A percentile compares a stretch with the other conserved stretches of the same genome.
These are phyloP conservation scores for Rhynchospora pubera DNA, from an alignment of 176 grass and related monocot genomes.

Conservation along the genomic window DNA sequence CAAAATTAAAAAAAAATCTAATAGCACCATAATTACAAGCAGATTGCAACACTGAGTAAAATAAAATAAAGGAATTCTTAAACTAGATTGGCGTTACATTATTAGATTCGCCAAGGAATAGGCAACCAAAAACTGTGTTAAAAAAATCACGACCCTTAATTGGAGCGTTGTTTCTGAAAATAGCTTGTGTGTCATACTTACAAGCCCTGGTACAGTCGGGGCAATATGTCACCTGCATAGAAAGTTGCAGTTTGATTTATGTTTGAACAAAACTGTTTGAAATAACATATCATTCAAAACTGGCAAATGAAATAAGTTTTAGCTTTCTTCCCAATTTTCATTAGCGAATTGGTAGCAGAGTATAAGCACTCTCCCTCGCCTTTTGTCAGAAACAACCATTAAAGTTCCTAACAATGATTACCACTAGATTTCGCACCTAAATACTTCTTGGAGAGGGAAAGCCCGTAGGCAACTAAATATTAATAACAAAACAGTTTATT, in stretches of 20 bases:
- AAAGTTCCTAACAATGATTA: neutral
- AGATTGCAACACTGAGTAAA: neutral
- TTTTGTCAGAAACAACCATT: neutral
- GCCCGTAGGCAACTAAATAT: too few relatives aligned
- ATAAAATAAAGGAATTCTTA: neutral
- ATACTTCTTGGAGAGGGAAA: too few relatives aligned
- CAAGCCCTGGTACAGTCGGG: conserved; percentile 86
- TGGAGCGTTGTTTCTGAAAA: conserved; percentile 22
- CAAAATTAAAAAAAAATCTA: neutral
- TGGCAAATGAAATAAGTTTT: neutral
- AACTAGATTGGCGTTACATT: conserved; percentile 51
- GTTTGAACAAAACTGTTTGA: neutral
- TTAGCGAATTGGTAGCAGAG: neutral
- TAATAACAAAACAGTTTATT: too few relatives aligned
- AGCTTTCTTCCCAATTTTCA: neutral
- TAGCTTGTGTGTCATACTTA: conserved; percentile 64
- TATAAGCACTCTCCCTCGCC: neutral
- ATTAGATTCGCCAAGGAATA: conserved; percentile 62
- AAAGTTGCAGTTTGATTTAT: neutral
- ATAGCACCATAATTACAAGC: neutral
- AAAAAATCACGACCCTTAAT: conserved; percentile 68
- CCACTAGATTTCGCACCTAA: neutral
- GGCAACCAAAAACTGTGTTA: conserved; percentile 78
- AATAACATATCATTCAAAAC: neutral
- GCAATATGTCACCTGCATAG: conserved; percentile 86